Conservation (phyloP, 768 basidiomycete genomes). For the Exidia glandulosa region DNA sequence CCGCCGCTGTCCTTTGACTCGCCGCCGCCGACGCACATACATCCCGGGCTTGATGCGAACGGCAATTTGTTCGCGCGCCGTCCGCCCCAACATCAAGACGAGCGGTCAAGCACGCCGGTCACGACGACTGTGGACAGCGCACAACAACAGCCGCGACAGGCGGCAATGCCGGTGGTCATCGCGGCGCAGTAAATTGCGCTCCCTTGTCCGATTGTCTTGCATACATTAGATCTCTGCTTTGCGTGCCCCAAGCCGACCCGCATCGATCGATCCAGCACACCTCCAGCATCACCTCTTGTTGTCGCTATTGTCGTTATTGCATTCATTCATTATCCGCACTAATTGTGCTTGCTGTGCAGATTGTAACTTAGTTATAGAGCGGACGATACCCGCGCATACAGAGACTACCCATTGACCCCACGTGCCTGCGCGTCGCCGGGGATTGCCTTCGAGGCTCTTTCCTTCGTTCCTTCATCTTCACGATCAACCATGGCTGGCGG, state of each 20-base stretch:
- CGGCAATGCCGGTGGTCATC: background rate
- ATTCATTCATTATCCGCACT: background rate
- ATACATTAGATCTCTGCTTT: background rate
- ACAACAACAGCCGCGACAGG: background rate
- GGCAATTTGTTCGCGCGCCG: background rate
- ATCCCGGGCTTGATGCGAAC: background rate
- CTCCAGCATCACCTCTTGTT: no score
- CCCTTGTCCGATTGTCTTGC: background rate
- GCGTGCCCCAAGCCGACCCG: no score
- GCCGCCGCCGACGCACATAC: slow-evolving; percentile 16
- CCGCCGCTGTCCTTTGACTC: slow-evolving; percentile 30
- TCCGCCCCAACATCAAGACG: background rate
- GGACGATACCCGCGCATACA: background rate
- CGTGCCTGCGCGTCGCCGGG: background rate
- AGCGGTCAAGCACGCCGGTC: background rate
- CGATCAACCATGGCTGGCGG: background rate
- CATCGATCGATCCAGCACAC: background rate
- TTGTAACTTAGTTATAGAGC: background rate
- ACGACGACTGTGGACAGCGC: background rate
- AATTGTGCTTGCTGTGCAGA: background rate
- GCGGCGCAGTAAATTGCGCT: background rate
- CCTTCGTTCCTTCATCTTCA: background rate
- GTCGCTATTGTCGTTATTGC: background rate
- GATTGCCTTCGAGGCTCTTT: background rate
- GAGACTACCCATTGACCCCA: background rate